A percentile compares a stretch with the other conserved stretches of the same genome.
phyloP scores from a whole-genome alignment of 345 rosid species.

The Barbarea vulgaris region DNA sequence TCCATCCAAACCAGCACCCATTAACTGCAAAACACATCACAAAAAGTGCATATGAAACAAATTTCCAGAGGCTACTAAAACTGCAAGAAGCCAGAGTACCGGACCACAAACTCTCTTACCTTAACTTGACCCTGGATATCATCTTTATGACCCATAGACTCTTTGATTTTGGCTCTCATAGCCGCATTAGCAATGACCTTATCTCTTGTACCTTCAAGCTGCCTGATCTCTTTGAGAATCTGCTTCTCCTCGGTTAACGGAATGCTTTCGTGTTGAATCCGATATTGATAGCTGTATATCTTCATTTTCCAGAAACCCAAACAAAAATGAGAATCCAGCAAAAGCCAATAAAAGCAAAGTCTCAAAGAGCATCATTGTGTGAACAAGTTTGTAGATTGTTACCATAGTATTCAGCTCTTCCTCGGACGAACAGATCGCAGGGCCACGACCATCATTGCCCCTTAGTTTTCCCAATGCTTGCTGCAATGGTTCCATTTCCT shows the following conservation, averaged over 20 bases:
- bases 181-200: constrained; percentile 87
- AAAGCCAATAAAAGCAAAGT: not conserved
- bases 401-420: constrained; percentile 81
- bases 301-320: constrained; percentile 43
- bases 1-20: constrained; percentile 87
- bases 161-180: constrained; percentile 80
- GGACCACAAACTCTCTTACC: constrained; percentile 50
- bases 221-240: constrained; percentile 83
- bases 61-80: constrained; percentile 4
- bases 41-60: not conserved
- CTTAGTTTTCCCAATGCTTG: constrained; percentile 87
- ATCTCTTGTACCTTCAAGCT: constrained; percentile 89
- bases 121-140: constrained; percentile 90
- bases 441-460: constrained; percentile 40
- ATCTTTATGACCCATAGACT: constrained; percentile 85
- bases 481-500: constrained; percentile 82
- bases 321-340: constrained; percentile 24
- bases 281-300: constrained; percentile 79
- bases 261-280: constrained; percentile 93
- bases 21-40: constrained; percentile 53
- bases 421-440: constrained; percentile 80
- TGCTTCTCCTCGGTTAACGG: constrained; percentile 91
- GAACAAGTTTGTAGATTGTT: constrained; percentile 39
- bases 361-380: no score
- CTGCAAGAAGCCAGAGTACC: constrained; percentile 36